phyloP scores from a whole-genome alignment of 805 yeast genomes.

The Candida peoriensis region DNA sequence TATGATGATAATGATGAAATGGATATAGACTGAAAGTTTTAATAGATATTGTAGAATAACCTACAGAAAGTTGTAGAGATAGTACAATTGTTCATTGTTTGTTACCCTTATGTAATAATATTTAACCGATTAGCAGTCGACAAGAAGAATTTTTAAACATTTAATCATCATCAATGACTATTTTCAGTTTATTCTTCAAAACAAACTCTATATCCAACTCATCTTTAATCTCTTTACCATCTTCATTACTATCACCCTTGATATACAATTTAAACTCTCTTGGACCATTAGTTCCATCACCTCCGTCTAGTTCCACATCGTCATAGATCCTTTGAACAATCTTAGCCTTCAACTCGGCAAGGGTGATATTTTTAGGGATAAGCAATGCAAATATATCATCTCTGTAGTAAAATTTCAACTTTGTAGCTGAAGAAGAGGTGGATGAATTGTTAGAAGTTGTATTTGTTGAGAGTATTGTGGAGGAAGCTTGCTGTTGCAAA shows the following conservation, averaged over 20 bases:
- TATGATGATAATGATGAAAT: too few relatives aligned
- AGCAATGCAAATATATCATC: constrained; percentile 78
- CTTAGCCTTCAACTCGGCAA: constrained; percentile 46
- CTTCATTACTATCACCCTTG: constrained; percentile 25
- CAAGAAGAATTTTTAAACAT: neutral
- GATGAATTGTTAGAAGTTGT: constrained; percentile 4
- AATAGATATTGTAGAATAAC: too few relatives aligned
- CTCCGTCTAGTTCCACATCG: constrained; percentile 15
- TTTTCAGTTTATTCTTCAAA: constrained; percentile 31
- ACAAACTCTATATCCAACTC: constrained; percentile 30
- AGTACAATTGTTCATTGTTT: too few relatives aligned
- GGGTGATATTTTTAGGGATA: constrained; percentile 42
- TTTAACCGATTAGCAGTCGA: neutral
- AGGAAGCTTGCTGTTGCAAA: constrained; percentile 7
- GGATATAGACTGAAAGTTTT: too few relatives aligned
- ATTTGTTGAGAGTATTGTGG: constrained; percentile 2
- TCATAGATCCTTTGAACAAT: constrained; percentile 46
- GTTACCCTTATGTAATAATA: too few relatives aligned
- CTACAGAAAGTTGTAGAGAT: too few relatives aligned
- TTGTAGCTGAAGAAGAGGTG: constrained; percentile 28
- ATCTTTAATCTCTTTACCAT: constrained; percentile 28
- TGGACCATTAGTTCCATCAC: too few relatives aligned
- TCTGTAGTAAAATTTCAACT: constrained; percentile 70
- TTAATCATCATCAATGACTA: constrained; percentile 31
- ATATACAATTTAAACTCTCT: constrained; percentile 30